Conservation (phyloP, 768 basidiomycete genomes). For the Naganishia vishniacii region DNA sequence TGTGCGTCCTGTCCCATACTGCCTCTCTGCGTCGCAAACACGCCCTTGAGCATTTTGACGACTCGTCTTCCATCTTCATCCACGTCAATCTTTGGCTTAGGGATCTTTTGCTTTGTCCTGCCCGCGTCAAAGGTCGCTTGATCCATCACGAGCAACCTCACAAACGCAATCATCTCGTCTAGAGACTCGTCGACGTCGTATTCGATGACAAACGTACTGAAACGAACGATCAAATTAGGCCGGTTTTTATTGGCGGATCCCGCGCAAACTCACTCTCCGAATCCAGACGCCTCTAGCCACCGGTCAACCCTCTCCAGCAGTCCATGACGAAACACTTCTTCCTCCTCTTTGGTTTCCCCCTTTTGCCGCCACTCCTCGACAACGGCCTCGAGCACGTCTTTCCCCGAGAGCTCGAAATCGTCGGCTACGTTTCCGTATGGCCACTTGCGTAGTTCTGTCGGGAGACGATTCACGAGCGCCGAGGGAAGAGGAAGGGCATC, state of each 20-base stretch:
- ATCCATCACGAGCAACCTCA: conserved; percentile 59
- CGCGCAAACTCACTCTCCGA: conserved; percentile 54
- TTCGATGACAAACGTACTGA: conserved; percentile 32
- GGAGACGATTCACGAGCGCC: conserved; percentile 21
- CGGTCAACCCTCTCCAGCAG: conserved; percentile 73
- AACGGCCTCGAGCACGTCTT: conserved; percentile 38
- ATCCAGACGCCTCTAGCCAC: conserved; percentile 85
- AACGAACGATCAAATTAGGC: neutral
- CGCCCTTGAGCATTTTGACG: conserved; percentile 4
- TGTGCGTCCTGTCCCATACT: conserved; percentile 1
- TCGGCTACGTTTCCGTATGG: conserved; percentile 47
- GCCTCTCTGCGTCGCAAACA: conserved; percentile 5
- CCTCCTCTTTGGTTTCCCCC: neutral
- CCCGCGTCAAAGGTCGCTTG: conserved; percentile 60
- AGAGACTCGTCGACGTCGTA: conserved; percentile 49
- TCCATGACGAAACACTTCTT: conserved; percentile 46
- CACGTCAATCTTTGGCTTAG: conserved; percentile 62
- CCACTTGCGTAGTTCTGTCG: conserved; percentile 27
- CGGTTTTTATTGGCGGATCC: no score
- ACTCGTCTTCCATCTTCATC: conserved; percentile 27
- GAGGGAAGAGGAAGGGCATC: conserved; percentile 58
- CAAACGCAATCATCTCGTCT: conserved; percentile 60
- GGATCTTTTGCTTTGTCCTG: conserved; percentile 62
- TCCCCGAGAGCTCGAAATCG: conserved; percentile 39
- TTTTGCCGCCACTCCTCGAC: conserved; percentile 27